A percentile compares a stretch with the other conserved stretches of the same genome.
phyloP scores from a whole-genome alignment of 2,329 filamentous ascomycete species.

The Hypomyces rosellus region DNA sequence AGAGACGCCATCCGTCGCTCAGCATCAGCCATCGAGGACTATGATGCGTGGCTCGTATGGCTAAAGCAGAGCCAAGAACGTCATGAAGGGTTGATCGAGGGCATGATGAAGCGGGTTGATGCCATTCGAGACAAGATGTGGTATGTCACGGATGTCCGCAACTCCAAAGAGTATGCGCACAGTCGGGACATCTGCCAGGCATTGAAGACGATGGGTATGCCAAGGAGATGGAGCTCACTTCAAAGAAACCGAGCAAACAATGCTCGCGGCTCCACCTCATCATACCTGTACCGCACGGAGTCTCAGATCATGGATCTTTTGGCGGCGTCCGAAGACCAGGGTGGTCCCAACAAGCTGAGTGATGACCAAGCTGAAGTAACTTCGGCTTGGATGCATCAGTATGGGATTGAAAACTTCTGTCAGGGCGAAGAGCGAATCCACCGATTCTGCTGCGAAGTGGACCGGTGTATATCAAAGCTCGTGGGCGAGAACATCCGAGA shows the following conservation, averaged over 20 bases:
- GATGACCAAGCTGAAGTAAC: constrained; percentile 90
- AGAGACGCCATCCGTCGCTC: constrained; percentile 63
- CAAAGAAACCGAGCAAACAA: constrained; percentile 43
- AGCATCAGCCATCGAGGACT: constrained; percentile 67
- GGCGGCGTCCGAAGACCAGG: constrained; percentile 74
- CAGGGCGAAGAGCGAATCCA: constrained; percentile 92
- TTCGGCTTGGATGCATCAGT: constrained; percentile 71
- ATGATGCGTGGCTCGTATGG: constrained; percentile 77
- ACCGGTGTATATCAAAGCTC: constrained; percentile 77
- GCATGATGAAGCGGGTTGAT: constrained; percentile 66
- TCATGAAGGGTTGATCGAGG: constrained; percentile 66
- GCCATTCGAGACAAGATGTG: constrained; percentile 94
- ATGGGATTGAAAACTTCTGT: constrained; percentile 86
- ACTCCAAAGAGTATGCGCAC: constrained; percentile 82
- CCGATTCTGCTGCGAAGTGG: constrained; percentile 84
- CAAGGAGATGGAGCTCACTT: constrained; percentile 49
- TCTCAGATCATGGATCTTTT: constrained; percentile 82
- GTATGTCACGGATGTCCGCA: constrained; percentile 91
- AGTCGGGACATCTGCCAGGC: constrained; percentile 80
- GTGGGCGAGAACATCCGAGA: constrained; percentile 79
- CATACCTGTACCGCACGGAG: constrained; percentile 72
- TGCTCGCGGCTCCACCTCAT: constrained; percentile 42
- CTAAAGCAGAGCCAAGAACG: constrained; percentile 76
- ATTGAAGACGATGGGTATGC: constrained; percentile 80
- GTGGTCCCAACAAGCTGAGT: constrained; percentile 90